Evolutionary conservation across 345 rosid genomes (phyloP), one percentile per base, ranked within the genome.

Genomic region (Erysimum cheiranthoides): DNA sequence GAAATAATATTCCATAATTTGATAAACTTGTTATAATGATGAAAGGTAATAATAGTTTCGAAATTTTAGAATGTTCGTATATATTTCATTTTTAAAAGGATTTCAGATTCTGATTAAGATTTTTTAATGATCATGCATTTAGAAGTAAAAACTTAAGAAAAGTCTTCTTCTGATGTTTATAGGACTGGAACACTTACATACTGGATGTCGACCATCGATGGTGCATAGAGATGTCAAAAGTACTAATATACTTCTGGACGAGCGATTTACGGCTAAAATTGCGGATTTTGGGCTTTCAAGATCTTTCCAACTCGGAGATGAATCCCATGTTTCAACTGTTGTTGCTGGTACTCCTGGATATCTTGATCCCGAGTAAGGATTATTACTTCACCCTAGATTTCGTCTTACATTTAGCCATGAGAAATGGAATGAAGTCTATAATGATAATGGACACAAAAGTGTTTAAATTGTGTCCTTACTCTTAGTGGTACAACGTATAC

Each of bases 261-360:
- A 84, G 5, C 3, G 17, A 10, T 81, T 86, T 3, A 50, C 54
- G 10, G 89, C 78, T 0, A 88, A 86, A 64, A 73, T 75, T 8
- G 73, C 79, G 0, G 79, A 76, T 61, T 76, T 76, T 0, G 75
- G 80, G 0, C 75, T 76, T 2, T 70, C 80, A 34, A 76, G 80
- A 54, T 69, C 80, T 43, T 70, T 62, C 28, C 71, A 69, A 53
- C 13, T 54, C 0, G 75, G 58, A 11, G 74, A 61, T 0, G 75
- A 70, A n/a, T 59, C 64, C 0, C 65, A 70, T 2, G 66, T 63
- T 60, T 76, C 80, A 0, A 76, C 75, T 0, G 75, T 61, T 35
- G 8, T 76, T 70, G 80, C 80, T 53, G 75, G 79, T 16, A 76
- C 79, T n/a, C 70, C 70, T 4, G 79, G 79, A 60, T 76, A 76